Base-by-base conservation (phyloP, 2,329 filamentous ascomycete species). In the Colletotrichum sublineola region DNA sequence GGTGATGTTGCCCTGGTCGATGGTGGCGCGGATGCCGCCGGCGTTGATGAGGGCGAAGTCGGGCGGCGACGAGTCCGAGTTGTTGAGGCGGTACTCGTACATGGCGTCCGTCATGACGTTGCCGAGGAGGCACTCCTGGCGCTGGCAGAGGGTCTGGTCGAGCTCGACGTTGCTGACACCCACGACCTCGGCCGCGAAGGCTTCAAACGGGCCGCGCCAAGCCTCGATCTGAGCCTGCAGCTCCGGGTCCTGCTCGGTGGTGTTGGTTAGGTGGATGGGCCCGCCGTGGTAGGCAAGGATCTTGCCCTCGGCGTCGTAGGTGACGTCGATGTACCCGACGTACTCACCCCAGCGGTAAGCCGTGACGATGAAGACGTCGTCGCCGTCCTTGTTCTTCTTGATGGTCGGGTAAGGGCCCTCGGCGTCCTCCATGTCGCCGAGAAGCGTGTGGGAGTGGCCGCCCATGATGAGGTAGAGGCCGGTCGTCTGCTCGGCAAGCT, bases 291-390 rank as follows among this genome's bases (percentile, higher is more conserved):
- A 92, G 5, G 85, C 85, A 7, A 92, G 83, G 20, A 91, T 87
- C 78, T 87, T 89, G 78, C 91, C 91, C 1, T 87, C 81, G 5
- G 82, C 74, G 75, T 91, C 89, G 76, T 91, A 92, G 1, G 88
- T 89, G 9, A 92, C 86, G 74, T 92, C 90, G 75, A 92, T 92
- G 78, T 90, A 90, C 69, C 90, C 91, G 2, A 92, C 80, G 68
- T 92, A 92, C 80, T 92, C 89, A 63, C 90, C 90, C 91, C 91
- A 92, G 74, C 90, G 87, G 77, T 90, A 92, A 2, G 90, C 88
- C 9, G 90, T 91, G 24, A 93, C 90, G 76, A 92, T 86, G 77
- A 92, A 92, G 62, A 92, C 90, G 76, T 92, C 91, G 44, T 92
- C 88, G 56, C 89, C 90, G 62, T 89, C 86, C 73, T 84, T 80